A percentile compares a stretch with the other conserved stretches of the same genome.
These are phyloP conservation scores for Zygotorulaspora chibaensis DNA, from an alignment of 805 yeast genomes.

Conservation along the genomic window DNA sequence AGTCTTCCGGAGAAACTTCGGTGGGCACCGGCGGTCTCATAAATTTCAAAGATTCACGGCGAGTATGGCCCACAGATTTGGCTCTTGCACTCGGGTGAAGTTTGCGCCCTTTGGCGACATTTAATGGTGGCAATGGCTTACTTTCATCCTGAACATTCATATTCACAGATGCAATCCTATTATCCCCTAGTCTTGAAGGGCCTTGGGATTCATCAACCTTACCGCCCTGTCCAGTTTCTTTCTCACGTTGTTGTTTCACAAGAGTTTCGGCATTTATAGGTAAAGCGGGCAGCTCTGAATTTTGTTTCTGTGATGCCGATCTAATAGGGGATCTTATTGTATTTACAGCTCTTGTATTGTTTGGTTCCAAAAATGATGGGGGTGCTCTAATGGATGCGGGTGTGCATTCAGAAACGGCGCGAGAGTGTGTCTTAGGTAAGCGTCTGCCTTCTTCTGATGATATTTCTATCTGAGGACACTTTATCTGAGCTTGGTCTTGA, in stretches of 20 bases:
- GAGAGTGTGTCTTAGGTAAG: slow-evolving; percentile 28
- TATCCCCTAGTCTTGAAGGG: slow-evolving; percentile 4
- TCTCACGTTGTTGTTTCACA: slow-evolving; percentile 32
- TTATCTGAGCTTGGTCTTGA: slow-evolving; percentile 11
- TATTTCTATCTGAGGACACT: slow-evolving; percentile 12
- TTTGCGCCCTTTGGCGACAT: slow-evolving; percentile 32
- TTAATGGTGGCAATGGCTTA: slow-evolving; percentile 24
- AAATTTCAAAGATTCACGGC: slow-evolving; percentile 53
- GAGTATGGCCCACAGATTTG: slow-evolving; percentile 67
- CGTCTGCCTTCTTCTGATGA: slow-evolving; percentile 9
- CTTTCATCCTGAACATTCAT: slow-evolving; percentile 16
- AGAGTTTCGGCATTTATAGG: slow-evolving; percentile 35
- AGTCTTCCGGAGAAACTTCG: slow-evolving; percentile 33
- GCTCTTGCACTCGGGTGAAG: slow-evolving; percentile 84
- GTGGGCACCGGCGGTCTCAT: slow-evolving; percentile 34
- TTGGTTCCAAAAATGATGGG: slow-evolving; percentile 26
- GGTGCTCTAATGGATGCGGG: slow-evolving; percentile 30
- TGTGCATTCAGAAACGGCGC: slow-evolving; percentile 40
- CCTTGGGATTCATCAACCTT: slow-evolving; percentile 17
- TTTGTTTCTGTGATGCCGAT: slow-evolving; percentile 27
- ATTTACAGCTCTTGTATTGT: neutral
- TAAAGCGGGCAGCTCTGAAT: slow-evolving; percentile 32
- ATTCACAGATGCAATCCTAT: slow-evolving; percentile 3
- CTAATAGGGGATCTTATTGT: slow-evolving; percentile 20
- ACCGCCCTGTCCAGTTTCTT: slow-evolving; percentile 21